These are phyloP conservation scores for Xylariomycetidae sp. DNA, from an alignment of 2,329 filamentous ascomycete genomes.

Conservation along the genomic window DNA sequence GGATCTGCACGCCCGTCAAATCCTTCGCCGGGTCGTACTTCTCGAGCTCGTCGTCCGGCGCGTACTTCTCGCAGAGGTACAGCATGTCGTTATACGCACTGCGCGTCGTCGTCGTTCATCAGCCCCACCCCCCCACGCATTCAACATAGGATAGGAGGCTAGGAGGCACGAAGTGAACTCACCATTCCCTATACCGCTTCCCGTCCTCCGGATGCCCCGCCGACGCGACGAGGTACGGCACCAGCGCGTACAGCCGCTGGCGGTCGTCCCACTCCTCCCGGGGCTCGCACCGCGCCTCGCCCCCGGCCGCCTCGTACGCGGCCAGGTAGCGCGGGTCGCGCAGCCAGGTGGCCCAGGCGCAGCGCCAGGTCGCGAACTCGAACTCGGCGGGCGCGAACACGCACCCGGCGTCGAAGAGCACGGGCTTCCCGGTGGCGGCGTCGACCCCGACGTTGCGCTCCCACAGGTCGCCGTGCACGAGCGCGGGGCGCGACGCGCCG, in stretches of 20 bases:
- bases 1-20: no score
- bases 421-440: not conserved
- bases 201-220: constrained; percentile 2
- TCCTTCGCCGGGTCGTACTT: not conserved
- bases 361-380: not conserved
- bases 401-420: not conserved
- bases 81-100: not conserved
- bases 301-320: no score
- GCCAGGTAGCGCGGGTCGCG: not conserved
- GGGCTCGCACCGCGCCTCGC: not conserved
- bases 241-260: not conserved
- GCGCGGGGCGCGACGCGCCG: not conserved
- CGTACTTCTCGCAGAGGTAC: not conserved
- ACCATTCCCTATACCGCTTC: constrained; percentile 20
- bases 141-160: no score
- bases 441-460: not conserved
- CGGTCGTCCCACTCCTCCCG: not conserved
- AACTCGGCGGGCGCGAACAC: not conserved
- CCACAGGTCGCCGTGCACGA: not conserved
- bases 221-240: not conserved
- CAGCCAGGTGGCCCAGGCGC: not conserved
- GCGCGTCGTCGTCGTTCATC: no score
- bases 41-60: not conserved
- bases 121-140: no score
- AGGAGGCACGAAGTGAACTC: no score